phyloP scores from a whole-genome alignment of 1,139 yeast species.

The Suhomyces guaymorum region DNA sequence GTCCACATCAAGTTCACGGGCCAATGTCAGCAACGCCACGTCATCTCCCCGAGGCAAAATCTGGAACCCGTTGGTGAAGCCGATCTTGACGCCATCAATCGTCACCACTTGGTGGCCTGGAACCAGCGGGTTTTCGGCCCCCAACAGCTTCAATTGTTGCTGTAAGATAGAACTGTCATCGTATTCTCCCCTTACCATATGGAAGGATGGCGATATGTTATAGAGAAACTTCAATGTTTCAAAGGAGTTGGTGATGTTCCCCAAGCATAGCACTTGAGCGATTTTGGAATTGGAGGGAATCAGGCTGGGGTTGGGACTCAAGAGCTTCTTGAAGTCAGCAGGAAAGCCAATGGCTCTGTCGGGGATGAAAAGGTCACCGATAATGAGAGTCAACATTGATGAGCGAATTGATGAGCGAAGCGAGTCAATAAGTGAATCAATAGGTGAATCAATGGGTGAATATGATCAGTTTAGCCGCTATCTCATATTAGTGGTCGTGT shows the following conservation, averaged over 20 bases:
- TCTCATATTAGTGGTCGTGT: no score
- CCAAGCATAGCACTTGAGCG: constrained; percentile 79
- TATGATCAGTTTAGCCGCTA: no score
- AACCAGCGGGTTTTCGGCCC: constrained; percentile 42
- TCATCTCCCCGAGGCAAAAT: constrained; percentile 88
- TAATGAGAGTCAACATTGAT: constrained; percentile 78
- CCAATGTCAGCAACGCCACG: constrained; percentile 73
- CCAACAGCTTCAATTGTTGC: constrained; percentile 34
- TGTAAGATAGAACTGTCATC: constrained; percentile 40
- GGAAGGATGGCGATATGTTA: constrained; percentile 68
- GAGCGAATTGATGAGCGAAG: no score
- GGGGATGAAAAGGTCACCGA: constrained; percentile 90
- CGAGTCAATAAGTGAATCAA: no score
- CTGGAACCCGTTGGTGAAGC: constrained; percentile 82
- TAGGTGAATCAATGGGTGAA: no score
- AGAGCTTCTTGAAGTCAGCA: constrained; percentile 63
- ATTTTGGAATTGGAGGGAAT: constrained; percentile 64
- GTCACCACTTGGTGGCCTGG: constrained; percentile 68
- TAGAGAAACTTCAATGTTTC: constrained; percentile 65
- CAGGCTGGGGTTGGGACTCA: constrained; percentile 51
- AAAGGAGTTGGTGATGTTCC: constrained; percentile 75
- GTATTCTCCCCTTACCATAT: constrained; percentile 79
- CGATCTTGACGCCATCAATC: constrained; percentile 74
- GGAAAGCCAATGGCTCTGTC: constrained; percentile 71
- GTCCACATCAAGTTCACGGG: constrained; percentile 91